A percentile compares a stretch with the other conserved stretches of the same genome.
phyloP scores from a whole-genome alignment of 495 filamentous ascomycete genomes.

The Aspergillus kassunensis region DNA sequence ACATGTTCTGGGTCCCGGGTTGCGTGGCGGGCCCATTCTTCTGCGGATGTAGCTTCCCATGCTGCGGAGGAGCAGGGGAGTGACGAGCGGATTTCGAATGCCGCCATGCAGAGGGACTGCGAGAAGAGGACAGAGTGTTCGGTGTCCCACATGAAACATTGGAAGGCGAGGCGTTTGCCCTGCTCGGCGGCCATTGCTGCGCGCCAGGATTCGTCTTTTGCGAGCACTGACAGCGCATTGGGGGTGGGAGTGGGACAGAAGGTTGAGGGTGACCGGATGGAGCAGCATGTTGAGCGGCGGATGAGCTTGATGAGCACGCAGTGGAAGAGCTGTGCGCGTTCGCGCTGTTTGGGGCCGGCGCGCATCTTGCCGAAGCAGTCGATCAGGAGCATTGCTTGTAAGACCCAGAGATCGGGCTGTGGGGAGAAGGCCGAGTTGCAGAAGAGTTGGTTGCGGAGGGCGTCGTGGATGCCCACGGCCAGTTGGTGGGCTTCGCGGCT shows the following conservation, averaged over 20 bases:
- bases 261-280: constrained; percentile 23
- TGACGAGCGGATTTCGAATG: constrained; percentile 49
- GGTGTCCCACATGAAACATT: constrained; percentile 59
- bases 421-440: constrained; percentile 42
- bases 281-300: constrained; percentile 50
- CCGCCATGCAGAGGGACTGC: constrained; percentile 56
- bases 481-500: constrained; percentile 52
- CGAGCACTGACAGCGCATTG: not conserved
- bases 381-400: constrained; percentile 55
- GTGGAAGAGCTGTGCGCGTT: constrained; percentile 53
- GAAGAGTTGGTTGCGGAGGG: constrained; percentile 42
- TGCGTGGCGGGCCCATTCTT: constrained; percentile 39
- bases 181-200: constrained; percentile 50
- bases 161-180: constrained; percentile 48
- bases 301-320: constrained; percentile 57
- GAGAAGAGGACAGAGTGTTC: constrained; percentile 55
- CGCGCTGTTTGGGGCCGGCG: constrained; percentile 52
- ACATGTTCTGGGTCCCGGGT: constrained; percentile 23
- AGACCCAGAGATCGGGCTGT: constrained; percentile 48
- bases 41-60: constrained; percentile 50
- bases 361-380: constrained; percentile 56
- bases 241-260: no score
- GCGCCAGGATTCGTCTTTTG: constrained; percentile 31
- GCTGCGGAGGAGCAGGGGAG: constrained; percentile 43
- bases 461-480: constrained; percentile 48